Evolutionary conservation across 768 basidiomycete species (phyloP).

Genomic region (Tulasnella sp.): DNA sequence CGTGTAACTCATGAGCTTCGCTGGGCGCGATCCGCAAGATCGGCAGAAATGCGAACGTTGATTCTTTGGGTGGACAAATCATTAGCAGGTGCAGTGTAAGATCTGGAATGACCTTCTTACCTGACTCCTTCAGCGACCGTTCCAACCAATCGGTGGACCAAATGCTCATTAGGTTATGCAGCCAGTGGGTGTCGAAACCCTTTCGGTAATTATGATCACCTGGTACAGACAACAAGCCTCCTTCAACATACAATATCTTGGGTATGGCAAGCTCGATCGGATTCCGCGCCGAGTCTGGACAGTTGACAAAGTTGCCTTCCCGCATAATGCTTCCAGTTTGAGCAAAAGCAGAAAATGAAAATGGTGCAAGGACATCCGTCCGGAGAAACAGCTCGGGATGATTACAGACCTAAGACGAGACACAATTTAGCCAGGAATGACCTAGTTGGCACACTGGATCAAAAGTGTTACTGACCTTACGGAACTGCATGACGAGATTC

Average conservation of each 20-base stretch:
- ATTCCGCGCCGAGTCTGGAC: conserved; percentile 79
- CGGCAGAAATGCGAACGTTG: conserved; percentile 70
- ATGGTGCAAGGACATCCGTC: conserved; percentile 88
- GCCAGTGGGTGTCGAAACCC: conserved; percentile 40
- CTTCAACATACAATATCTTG: conserved; percentile 61
- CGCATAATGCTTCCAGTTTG: conserved; percentile 70
- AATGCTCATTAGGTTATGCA: conserved; percentile 70
- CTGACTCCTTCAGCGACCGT: conserved; percentile 51
- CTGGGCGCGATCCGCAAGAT: conserved; percentile 50
- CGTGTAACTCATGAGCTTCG: conserved; percentile 52
- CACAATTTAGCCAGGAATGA: not conserved
- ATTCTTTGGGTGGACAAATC: conserved; percentile 23
- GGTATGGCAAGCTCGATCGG: conserved; percentile 76
- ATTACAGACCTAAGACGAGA: conserved; percentile 69
- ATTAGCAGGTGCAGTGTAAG: not conserved
- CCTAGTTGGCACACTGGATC: not conserved
- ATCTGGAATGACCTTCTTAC: conserved; percentile 27
- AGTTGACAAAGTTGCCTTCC: conserved; percentile 73
- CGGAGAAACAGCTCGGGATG: conserved; percentile 97
- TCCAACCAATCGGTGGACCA: conserved; percentile 81
- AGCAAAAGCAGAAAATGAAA: conserved; percentile 77
- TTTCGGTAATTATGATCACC: conserved; percentile 37
- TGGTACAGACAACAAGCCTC: conserved; percentile 59
- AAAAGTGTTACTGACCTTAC: conserved; percentile 50
- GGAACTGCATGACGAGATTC: conserved; percentile 99